phyloP scores from a whole-genome alignment of 352 stramenopile species.

The Hyphochytrium catenoides region DNA sequence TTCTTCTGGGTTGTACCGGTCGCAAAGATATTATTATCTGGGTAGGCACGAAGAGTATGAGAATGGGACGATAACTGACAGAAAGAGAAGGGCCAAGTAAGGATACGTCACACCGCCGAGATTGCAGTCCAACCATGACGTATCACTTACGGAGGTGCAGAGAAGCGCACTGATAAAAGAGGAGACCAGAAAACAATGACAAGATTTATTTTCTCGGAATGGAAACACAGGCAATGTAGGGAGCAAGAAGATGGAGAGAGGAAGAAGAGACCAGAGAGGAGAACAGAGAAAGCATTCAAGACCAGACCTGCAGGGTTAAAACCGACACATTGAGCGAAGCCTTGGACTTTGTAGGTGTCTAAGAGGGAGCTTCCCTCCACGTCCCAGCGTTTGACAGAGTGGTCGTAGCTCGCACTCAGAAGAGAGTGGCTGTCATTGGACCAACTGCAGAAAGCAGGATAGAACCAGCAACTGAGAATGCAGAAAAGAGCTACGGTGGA shows the following conservation, averaged over 20 bases:
- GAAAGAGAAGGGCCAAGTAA: too few relatives aligned
- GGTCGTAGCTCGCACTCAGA: constrained; percentile 51
- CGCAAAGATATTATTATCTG: constrained; percentile 58
- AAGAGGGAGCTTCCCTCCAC: constrained; percentile 39
- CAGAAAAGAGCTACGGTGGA: too few relatives aligned
- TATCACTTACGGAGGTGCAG: too few relatives aligned
- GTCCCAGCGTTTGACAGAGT: constrained; percentile 64
- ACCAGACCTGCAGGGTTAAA: constrained; percentile 36
- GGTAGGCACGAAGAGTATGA: too few relatives aligned
- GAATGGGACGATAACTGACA: too few relatives aligned
- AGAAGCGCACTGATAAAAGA: too few relatives aligned
- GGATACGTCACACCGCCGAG: too few relatives aligned
- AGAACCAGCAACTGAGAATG: background rate
- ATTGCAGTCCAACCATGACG: too few relatives aligned
- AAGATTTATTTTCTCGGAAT: too few relatives aligned
- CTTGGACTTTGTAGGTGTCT: constrained; percentile 31
- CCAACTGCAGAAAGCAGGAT: constrained; percentile 16
- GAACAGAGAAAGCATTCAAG: background rate
- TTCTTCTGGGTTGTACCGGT: constrained; percentile 47
- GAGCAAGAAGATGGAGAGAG: constrained; percentile 2
- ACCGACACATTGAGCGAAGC: constrained; percentile 51
- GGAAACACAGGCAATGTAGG: too few relatives aligned
- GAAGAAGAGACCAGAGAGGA: background rate
- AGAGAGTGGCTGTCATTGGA: constrained; percentile 39
- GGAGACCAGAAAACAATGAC: too few relatives aligned